Evolutionary conservation across 768 basidiomycete species (phyloP), one percentile per base, ranked within the genome.

Genomic region (Leccinellum rugosiceps): DNA sequence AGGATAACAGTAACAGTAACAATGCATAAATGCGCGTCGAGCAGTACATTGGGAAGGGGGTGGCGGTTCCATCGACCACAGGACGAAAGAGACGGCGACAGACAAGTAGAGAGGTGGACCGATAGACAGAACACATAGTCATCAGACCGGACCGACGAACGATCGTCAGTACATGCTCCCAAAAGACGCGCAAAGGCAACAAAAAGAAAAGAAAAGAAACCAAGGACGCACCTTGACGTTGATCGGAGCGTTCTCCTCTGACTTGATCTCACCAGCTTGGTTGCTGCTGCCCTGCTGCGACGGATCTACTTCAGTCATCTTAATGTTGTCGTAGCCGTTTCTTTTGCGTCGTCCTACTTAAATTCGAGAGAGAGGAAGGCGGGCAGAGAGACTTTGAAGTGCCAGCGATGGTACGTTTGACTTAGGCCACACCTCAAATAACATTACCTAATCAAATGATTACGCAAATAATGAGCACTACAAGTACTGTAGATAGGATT

Each of bases 191-290:
- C 38, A n/a, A 41, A 41, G n/a, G n/a, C 38, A 41, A 41, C 38
- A 38, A n/a, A n/a, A n/a, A n/a, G n/a, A 38, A 38, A 38, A 17
- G 17, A 38, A 38, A 38, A 13, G 44, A 45, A 45, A 45, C 6
- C 21, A 45, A 45, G 44, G 23, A 25, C 44, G 44, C 59, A 89
- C 90, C 82, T 88, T 91, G 72, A 92, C 83, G 67, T 90, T 91
- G 69, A 92, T 91, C 32, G 89, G 81, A 14, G 80, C 75, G 62
- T 83, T 83, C 9, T 78, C 71, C 60, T 85, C 86, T 23, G 71
- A 31, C 71, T 89, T 87, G 58, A 80, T 71, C 19, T 80, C 78
- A 6, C 74, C 68, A 11, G n/a, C 6, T 51, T 80, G 76, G 43
- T 38, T 38, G 35, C 35, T 38, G 35, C 35, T 17, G 17, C 68